Conservation (phyloP, 768 basidiomycete species). For the Phylloporus scabripes region DNA sequence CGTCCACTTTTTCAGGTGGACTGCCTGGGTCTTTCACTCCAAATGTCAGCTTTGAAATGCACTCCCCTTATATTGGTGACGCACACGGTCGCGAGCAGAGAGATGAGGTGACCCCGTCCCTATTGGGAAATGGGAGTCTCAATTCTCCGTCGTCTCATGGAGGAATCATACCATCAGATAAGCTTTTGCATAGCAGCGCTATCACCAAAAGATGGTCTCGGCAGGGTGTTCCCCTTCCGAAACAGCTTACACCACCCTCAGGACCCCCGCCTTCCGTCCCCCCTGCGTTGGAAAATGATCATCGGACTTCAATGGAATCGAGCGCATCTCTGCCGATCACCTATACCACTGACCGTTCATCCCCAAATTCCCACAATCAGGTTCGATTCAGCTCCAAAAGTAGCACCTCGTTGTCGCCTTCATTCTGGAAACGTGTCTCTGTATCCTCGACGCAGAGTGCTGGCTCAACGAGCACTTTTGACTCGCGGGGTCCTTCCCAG, state of each 20-base stretch:
- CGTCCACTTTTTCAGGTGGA: conserved; percentile 3
- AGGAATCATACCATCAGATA: conserved; percentile 26
- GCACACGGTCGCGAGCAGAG: neutral
- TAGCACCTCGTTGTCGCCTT: conserved; percentile 41
- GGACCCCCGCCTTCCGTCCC: conserved; percentile 54
- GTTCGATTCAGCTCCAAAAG: conserved; percentile 37
- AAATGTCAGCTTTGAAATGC: neutral
- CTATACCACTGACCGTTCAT: conserved; percentile 31
- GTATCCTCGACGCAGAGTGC: conserved; percentile 45
- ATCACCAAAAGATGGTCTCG: conserved; percentile 49
- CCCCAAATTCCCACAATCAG: conserved; percentile 31
- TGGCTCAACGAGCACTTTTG: conserved; percentile 38
- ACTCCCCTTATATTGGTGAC: conserved; percentile 1
- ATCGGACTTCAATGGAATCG: conserved; percentile 22
- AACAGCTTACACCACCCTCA: conserved; percentile 50
- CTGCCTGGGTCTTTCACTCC: conserved; percentile 3
- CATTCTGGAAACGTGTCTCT: conserved; percentile 50
- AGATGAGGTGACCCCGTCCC: neutral
- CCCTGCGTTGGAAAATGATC: conserved; percentile 18
- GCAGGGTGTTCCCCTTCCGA: conserved; percentile 43
- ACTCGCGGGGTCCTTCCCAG: conserved; percentile 29
- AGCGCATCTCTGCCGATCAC: conserved; percentile 26
- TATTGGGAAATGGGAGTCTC: neutral
- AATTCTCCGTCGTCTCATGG: neutral
- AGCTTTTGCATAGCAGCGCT: conserved; percentile 13